Evolutionary conservation across 306 rosid genomes (phyloP).

Genomic region (Trifolium subterraneum): DNA sequence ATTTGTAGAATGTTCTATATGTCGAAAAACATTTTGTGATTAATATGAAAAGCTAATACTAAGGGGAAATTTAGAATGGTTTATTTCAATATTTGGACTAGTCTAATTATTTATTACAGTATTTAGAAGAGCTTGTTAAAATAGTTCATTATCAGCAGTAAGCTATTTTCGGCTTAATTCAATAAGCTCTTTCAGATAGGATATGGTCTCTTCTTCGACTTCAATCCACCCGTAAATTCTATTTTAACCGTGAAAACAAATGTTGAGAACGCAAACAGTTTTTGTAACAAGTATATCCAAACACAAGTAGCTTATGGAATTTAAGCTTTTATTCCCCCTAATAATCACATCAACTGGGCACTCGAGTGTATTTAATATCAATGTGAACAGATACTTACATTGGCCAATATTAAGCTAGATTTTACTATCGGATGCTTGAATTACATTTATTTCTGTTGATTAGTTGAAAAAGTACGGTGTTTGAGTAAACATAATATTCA

Average conservation of each 20-base stretch:
- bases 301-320: neutral
- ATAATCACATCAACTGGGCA: conserved; percentile 23
- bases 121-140: neutral
- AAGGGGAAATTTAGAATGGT: neutral
- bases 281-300: neutral
- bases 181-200: neutral
- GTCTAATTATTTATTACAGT: neutral
- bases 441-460: conserved; percentile 29
- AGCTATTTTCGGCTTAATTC: neutral
- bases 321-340: neutral
- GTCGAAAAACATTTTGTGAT: conserved; percentile 29
- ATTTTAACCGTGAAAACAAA: neutral
- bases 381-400: conserved; percentile 17
- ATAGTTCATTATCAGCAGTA: neutral
- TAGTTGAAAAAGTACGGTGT: neutral
- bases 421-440: conserved; percentile 27
- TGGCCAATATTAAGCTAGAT: conserved; percentile 25
- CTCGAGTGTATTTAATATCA: conserved; percentile 29
- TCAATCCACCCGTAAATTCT: neutral
- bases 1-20: neutral
- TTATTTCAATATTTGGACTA: neutral
- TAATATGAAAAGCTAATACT: conserved; percentile 15
- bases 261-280: neutral
- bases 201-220: neutral
- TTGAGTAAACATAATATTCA: conserved; percentile 22